Evolutionary conservation across 495 filamentous ascomycete genomes (phyloP).

Genomic region (Penicillium alfredii): DNA sequence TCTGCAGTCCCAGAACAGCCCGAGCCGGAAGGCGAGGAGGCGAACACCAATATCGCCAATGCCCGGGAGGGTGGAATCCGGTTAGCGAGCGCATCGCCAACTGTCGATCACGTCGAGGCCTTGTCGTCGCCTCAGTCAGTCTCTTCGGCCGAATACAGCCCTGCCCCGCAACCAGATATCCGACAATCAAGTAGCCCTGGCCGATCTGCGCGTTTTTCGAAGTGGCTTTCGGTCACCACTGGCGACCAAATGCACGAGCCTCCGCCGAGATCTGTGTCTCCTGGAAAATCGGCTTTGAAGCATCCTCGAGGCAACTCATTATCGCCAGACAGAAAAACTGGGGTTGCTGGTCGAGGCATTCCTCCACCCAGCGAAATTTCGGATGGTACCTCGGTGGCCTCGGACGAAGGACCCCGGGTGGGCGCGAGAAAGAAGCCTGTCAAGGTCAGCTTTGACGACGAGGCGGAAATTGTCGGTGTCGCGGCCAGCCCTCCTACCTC

Average conservation of each 20-base stretch:
- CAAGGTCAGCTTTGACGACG: conserved; percentile 85
- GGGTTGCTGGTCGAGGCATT: conserved; percentile 20
- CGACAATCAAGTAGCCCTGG: conserved; percentile 54
- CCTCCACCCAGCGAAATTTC: conserved; percentile 53
- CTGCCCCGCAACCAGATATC: conserved; percentile 5
- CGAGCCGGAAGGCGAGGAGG: conserved; percentile 38
- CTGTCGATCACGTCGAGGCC: conserved; percentile 10
- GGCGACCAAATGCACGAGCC: conserved; percentile 61
- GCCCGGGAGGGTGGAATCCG: conserved; percentile 3
- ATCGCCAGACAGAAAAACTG: conserved; percentile 37
- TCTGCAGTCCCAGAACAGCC: conserved; percentile 58
- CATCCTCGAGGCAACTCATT: conserved; percentile 49
- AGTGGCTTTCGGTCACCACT: conserved; percentile 47
- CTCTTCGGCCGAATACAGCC: conserved; percentile 7
- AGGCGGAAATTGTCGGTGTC: conserved; percentile 54
- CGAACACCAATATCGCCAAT: conserved; percentile 1
- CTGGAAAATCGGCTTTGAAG: conserved; percentile 83
- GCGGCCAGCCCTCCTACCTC: conserved; percentile 49
- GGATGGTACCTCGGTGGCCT: conserved; percentile 51
- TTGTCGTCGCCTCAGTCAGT: conserved; percentile 10
- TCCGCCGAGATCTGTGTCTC: conserved; percentile 73
- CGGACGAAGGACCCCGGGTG: conserved; percentile 51
- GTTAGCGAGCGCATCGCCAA: conserved; percentile 11
- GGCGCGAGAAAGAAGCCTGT: conserved; percentile 58
- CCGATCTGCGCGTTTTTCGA: conserved; percentile 69